phyloP scores from a whole-genome alignment of 352 stramenopile genomes.

The Globisporangium alternatum region DNA sequence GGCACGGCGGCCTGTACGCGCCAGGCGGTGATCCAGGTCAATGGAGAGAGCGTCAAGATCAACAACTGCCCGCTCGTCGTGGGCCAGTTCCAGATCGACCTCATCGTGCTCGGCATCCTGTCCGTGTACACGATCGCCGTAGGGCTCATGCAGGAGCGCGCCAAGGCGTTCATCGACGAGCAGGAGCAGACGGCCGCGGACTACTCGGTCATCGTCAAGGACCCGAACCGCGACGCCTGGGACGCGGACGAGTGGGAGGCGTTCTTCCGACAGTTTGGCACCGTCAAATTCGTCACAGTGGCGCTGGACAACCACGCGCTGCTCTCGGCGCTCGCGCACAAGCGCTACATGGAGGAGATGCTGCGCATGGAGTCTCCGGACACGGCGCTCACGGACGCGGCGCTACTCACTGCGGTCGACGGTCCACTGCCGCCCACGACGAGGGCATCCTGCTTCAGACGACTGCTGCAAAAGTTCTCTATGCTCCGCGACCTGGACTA shows the following conservation, averaged over 20 bases:
- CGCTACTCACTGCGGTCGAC: conserved; percentile 37
- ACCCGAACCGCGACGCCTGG: conserved; percentile 64
- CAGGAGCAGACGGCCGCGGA: conserved; percentile 67
- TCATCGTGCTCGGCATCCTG: conserved; percentile 49
- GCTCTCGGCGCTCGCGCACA: conserved; percentile 54
- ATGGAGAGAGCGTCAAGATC: conserved; percentile 12
- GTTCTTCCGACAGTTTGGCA: conserved; percentile 70
- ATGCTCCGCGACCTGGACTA: conserved; percentile 57
- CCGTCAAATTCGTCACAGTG: conserved; percentile 70
- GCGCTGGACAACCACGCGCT: conserved; percentile 57
- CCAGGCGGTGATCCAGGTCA: conserved; percentile 14
- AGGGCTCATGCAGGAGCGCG: conserved; percentile 36
- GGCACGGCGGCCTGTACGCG: conserved; percentile 61
- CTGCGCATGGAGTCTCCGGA: conserved; percentile 63
- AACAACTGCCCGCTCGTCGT: conserved; percentile 57
- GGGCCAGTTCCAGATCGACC: conserved; percentile 53
- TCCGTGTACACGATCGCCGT: conserved; percentile 44
- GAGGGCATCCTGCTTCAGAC: conserved; percentile 20
- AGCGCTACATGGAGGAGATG: conserved; percentile 69
- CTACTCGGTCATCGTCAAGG: conserved; percentile 71
- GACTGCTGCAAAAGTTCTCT: conserved; percentile 35
- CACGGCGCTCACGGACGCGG: conserved; percentile 20
- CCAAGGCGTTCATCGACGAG: conserved; percentile 46
- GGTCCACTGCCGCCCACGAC: conserved; percentile 22
- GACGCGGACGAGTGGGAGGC: conserved; percentile 61